Evolutionary conservation across 495 filamentous ascomycete species (phyloP).

Genomic region (Rhizodiscina lignyota): DNA sequence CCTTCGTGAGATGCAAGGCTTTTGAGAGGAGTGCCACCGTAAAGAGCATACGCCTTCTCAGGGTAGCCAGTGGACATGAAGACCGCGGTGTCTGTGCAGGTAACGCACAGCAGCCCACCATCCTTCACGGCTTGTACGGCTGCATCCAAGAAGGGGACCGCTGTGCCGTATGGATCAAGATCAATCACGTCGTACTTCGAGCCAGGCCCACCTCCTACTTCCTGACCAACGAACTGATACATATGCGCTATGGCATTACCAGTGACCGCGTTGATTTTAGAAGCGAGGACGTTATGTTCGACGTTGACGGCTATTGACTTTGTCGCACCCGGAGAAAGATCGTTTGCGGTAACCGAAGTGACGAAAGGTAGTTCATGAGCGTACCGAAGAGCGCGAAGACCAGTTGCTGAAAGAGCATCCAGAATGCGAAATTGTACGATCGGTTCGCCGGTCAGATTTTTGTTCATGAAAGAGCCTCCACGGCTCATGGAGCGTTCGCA

Average conservation of each 20-base stretch:
- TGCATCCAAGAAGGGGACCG: slow-evolving; percentile 77
- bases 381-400: slow-evolving; percentile 82
- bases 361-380: slow-evolving; percentile 73
- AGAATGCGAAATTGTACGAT: slow-evolving; percentile 52
- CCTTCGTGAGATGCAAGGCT: slow-evolving; percentile 75
- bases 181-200: slow-evolving; percentile 79
- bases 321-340: slow-evolving; percentile 62
- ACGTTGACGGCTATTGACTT: slow-evolving; percentile 70
- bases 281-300: slow-evolving; percentile 55
- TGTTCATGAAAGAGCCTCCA: too few relatives aligned
- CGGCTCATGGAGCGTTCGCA: too few relatives aligned
- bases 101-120: slow-evolving; percentile 83
- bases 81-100: slow-evolving; percentile 87
- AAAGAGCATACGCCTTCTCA: slow-evolving; percentile 82
- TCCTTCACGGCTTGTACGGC: slow-evolving; percentile 71
- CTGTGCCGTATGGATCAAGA: slow-evolving; percentile 88
- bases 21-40: slow-evolving; percentile 77
- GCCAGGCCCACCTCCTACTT: slow-evolving; percentile 5
- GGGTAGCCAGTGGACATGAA: slow-evolving; percentile 86
- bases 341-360: slow-evolving; percentile 76
- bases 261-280: slow-evolving; percentile 52
- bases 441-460: not conserved
- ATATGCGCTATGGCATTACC: slow-evolving; percentile 82
- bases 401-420: slow-evolving; percentile 88
- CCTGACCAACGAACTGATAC: slow-evolving; percentile 34